Percentiles rank a stretch among this genome's conserved stretches.
phyloP scores from a whole-genome alignment of 345 rosid species.

The Gynandropsis gynandra region DNA sequence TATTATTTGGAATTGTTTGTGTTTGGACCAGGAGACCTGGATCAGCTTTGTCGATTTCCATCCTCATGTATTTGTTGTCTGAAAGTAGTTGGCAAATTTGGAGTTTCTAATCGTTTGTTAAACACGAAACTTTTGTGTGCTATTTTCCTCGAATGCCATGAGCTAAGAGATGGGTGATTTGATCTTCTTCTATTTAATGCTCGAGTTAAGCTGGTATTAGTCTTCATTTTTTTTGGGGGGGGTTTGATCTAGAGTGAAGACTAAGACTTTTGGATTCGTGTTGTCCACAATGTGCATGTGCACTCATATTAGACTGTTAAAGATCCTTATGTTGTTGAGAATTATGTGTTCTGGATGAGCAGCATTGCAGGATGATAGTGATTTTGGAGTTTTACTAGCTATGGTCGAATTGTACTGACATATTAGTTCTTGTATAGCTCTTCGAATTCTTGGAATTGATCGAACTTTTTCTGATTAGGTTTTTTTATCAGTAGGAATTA shows the following conservation, averaged over 20 bases:
- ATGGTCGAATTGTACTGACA: neutral
- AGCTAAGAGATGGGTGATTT: conserved; percentile 2
- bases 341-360: neutral
- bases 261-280: neutral
- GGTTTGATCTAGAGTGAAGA: conserved; percentile 2
- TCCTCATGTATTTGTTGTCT: too few species aligned
- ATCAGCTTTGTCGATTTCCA: too few species aligned
- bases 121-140: too few species aligned
- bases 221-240: neutral
- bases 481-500: neutral
- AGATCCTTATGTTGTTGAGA: neutral
- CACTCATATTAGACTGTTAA: neutral
- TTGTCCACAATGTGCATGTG: neutral
- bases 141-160: too few species aligned
- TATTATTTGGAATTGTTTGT: too few species aligned
- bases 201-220: conserved; percentile 7
- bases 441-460: neutral
- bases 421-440: too few species aligned
- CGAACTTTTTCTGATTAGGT: neutral
- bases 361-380: neutral
- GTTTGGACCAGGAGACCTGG: too few species aligned
- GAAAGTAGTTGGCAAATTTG: too few species aligned
- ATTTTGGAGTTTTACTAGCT: neutral
- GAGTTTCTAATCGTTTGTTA: too few species aligned
- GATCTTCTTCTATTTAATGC: neutral